Base-by-base conservation (phyloP, 1,284 basidiomycete species). In the Sanguinoderma infundibulare region DNA sequence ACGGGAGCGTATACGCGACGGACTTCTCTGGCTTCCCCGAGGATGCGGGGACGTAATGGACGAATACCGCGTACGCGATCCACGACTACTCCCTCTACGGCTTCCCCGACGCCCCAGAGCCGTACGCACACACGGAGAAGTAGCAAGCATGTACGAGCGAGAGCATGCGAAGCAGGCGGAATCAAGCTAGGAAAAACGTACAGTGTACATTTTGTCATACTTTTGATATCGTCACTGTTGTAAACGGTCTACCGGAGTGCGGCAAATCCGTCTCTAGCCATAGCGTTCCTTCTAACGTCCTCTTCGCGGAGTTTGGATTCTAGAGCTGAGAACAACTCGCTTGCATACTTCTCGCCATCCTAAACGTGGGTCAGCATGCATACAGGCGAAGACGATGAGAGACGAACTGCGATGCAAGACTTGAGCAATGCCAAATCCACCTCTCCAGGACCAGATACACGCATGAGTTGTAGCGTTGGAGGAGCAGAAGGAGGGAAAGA, bases 381-480 rank as follows among this genome's bases (percentile, higher is more conserved):
- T 28, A 4, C 17, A 22, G 9, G 14, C 20, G 7, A 15, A 39
- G 66, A 38, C 22, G 20, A 22, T n/a, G 22, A 17, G n/a, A 50
- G 7, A 67, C 72, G 12, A 64, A 90, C 91, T 73, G 83, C 76
- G 51, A 90, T 66, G 2, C 89, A 76, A 0, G 74, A 73, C 60
- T 80, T 80, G 14, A 91, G 67, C 53, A 83, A 78, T 3, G 71
- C 56, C 6, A 81, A 65, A 2, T 78, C 75, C 22, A 87, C 69
- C 56, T 89, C 85, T 5, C 83, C 85, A 1, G 80, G 70, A 0
- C 90, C 90, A 3, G 89, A 70, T 38, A 87, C 71, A n/a, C 87
- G 81, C 73, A 89, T 85, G 0, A 82, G 83, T 64, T 88, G 87
- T 10, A 92, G 64, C 17, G 69, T 72, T 0, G 85, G 71, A 5